Evolutionary conservation across 768 basidiomycete species (phyloP), one percentile per base, ranked within the genome.

Genomic region (Coprinopsis sp.): DNA sequence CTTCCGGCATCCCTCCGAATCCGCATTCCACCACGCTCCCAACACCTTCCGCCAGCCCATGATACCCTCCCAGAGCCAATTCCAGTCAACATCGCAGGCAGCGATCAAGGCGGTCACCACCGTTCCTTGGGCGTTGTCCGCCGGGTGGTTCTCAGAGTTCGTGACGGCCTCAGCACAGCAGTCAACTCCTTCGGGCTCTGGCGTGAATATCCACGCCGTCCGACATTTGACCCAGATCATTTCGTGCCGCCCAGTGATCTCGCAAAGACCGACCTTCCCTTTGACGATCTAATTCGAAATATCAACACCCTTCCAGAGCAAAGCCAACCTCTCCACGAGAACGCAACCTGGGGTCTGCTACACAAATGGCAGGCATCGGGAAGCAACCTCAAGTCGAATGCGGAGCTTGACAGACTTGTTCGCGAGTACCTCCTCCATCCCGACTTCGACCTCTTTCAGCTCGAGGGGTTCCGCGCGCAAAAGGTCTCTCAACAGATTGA

Each of bases 201-300:
- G 10, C 46, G 61, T 11, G 38, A 57, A 36, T 66, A 65, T 43
- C 51, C 52, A 8, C 51, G 58, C 39, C 49, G 58, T 6, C 65
- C 64, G 0, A 59, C 63, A 13, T 62, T 56, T 34, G 63, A 67
- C 45, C 65, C 64, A 4, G 64, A 67, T 33, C 37, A 51, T 13
- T 52, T 46, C 37, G 37, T 61, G 27, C 37, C 54, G 3, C 22
- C 18, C 3, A 33, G 51, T 6, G 55, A 62, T 40, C 53, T 59
- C 25, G 19, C 24, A 24, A 23, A 39, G 38, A 22, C 18, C 27
- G 16, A 21, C 23, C 34, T 21, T 12, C 16, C 11, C 18, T 31
- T 31, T 36, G 5, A 21, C 33, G 11, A 19, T n/a, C 44, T 3
- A 13, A 33, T 16, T 13, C 25, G 12, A 36, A 16, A 46, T 24